A percentile compares a stretch with the other conserved stretches of the same genome.
Conservation (phyloP, 106 monocot species). For the Allium sativum region DNA sequence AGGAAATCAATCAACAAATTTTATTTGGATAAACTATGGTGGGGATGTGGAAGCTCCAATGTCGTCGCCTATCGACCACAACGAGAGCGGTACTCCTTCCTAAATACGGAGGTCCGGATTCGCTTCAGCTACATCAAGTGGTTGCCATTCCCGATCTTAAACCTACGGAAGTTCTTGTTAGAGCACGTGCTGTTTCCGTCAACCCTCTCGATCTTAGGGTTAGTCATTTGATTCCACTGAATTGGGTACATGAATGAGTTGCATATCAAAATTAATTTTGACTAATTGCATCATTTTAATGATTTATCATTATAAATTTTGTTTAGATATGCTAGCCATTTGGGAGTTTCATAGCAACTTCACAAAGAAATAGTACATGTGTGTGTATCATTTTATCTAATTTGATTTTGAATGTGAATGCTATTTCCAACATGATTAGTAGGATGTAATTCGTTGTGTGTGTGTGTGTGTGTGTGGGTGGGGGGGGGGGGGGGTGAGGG, state of each 20-base stretch:
- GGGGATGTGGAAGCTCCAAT: constrained; percentile 9
- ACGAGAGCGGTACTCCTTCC: constrained; percentile 66
- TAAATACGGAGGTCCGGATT: constrained; percentile 86
- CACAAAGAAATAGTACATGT: too few relatives aligned
- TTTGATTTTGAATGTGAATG: too few relatives aligned
- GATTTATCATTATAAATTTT: background rate
- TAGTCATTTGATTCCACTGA: background rate
- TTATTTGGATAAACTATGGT: background rate
- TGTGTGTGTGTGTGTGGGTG: too few relatives aligned
- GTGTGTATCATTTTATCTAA: too few relatives aligned
- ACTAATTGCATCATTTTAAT: background rate
- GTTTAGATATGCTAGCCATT: too few relatives aligned
- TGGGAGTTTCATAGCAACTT: too few relatives aligned
- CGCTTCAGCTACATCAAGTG: constrained; percentile 45
- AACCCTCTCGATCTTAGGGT: constrained; percentile 85
- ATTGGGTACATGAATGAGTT: background rate
- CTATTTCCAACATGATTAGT: too few relatives aligned
- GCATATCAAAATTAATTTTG: too few relatives aligned
- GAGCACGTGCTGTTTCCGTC: constrained; percentile 82
- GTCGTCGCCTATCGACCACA: constrained; percentile 14
- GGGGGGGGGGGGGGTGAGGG: too few relatives aligned
- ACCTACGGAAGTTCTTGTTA: constrained; percentile 80
- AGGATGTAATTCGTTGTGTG: too few relatives aligned
- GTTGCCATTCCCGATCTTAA: constrained; percentile 82
- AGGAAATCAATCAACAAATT: too few relatives aligned